Evolutionary conservation across 345 rosid genomes (phyloP).

Genomic region (Salix caprea): DNA sequence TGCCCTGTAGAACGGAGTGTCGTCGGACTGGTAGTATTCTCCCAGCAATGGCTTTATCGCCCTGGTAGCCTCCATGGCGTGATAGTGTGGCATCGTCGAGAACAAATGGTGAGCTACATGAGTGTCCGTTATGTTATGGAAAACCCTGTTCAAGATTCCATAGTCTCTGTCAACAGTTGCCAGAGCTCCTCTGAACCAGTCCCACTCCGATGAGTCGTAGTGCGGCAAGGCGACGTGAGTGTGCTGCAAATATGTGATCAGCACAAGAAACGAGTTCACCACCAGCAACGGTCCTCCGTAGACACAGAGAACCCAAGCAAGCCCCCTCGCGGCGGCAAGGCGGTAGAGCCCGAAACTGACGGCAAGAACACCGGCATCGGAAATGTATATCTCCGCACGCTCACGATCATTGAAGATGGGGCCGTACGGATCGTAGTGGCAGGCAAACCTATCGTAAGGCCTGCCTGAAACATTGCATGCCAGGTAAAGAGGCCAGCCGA

Average conservation of each 20-base stretch:
- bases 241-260: slow-evolving; percentile 30
- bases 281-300: slow-evolving; percentile 25
- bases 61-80: slow-evolving; percentile 33
- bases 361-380: slow-evolving; percentile 26
- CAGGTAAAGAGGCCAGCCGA: slow-evolving; percentile 34
- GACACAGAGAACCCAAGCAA: slow-evolving; percentile 21
- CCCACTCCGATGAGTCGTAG: slow-evolving; percentile 31
- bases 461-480: slow-evolving; percentile 32
- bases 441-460: slow-evolving; percentile 29
- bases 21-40: slow-evolving; percentile 27
- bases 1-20: slow-evolving; percentile 21
- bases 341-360: slow-evolving; percentile 19
- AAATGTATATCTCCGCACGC: slow-evolving; percentile 14
- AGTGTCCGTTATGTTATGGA: slow-evolving; percentile 35
- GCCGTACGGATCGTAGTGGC: slow-evolving; percentile 27
- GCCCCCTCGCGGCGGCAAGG: slow-evolving; percentile 14
- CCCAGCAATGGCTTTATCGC: slow-evolving; percentile 26
- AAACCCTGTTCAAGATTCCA: slow-evolving; percentile 30
- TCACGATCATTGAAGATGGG: slow-evolving; percentile 23
- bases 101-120: slow-evolving; percentile 35
- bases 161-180: slow-evolving; percentile 33
- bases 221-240: slow-evolving; percentile 31
- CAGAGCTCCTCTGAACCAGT: slow-evolving; percentile 34
- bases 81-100: slow-evolving; percentile 31
- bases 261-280: slow-evolving; percentile 26